A percentile compares a stretch with the other conserved stretches of the same genome.
Evolutionary conservation across 805 yeast genomes (phyloP).

Genomic region (Teunomyces cretensis): DNA sequence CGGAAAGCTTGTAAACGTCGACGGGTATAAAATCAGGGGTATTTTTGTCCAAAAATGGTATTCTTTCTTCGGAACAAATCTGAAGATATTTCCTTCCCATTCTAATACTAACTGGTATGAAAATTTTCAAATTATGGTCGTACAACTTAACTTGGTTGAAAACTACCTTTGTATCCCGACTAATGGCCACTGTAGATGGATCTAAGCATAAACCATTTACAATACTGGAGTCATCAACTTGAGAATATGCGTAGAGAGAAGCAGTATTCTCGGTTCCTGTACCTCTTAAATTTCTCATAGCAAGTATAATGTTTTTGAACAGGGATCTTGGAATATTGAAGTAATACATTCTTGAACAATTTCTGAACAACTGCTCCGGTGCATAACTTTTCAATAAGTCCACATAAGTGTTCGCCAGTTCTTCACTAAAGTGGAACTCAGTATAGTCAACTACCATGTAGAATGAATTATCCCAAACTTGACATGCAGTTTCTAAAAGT

Average conservation of each 20-base stretch:
- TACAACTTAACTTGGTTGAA: slow-evolving; percentile 43
- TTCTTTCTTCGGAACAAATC: slow-evolving; percentile 28
- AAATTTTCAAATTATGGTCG: slow-evolving; percentile 48
- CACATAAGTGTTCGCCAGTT: slow-evolving; percentile 28
- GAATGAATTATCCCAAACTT: slow-evolving; percentile 69
- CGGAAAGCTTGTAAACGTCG: slow-evolving; percentile 32
- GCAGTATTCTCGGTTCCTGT: slow-evolving; percentile 16
- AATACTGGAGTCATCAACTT: slow-evolving; percentile 32
- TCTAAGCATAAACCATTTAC: slow-evolving; percentile 36
- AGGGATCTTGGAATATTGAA: slow-evolving; percentile 43
- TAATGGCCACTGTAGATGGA: slow-evolving; percentile 31
- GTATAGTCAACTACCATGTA: slow-evolving; percentile 70
- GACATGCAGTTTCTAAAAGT: slow-evolving; percentile 61
- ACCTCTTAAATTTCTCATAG: slow-evolving; percentile 21
- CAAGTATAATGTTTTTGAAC: slow-evolving; percentile 4
- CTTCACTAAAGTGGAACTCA: slow-evolving; percentile 41
- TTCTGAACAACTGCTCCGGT: slow-evolving; percentile 51
- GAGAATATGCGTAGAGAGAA: slow-evolving; percentile 31
- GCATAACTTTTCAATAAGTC: slow-evolving; percentile 42
- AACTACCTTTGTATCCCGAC: slow-evolving; percentile 36
- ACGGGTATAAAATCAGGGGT: slow-evolving; percentile 34
- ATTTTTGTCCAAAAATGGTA: slow-evolving; percentile 17
- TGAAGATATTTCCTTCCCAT: slow-evolving; percentile 73
- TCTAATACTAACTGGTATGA: slow-evolving; percentile 59
- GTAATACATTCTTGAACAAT: slow-evolving; percentile 55